A percentile compares a stretch with the other conserved stretches of the same genome.
Conservation (phyloP, 1,139 yeast species). For the Zhuliangozyma blackwelliae region DNA sequence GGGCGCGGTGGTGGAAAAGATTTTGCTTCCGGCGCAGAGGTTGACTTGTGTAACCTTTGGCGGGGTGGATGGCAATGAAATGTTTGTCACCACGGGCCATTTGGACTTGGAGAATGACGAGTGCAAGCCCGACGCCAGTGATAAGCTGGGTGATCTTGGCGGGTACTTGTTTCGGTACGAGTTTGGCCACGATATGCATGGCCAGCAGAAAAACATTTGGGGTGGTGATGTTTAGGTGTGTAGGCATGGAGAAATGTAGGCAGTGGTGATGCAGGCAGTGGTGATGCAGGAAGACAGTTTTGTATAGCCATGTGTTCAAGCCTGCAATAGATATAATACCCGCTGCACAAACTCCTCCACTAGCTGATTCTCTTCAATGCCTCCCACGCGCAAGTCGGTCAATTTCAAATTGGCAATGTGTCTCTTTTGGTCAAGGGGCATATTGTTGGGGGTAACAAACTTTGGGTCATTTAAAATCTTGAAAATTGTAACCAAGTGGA, state of each 20-base stretch:
- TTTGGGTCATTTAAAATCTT: conserved; percentile 30
- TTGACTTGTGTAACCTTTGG: conserved; percentile 73
- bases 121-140: conserved; percentile 25
- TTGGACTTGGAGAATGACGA: conserved; percentile 36
- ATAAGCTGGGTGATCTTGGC: conserved; percentile 51
- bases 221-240: too few relatives aligned
- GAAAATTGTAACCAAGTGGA: conserved; percentile 47
- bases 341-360: conserved; percentile 56
- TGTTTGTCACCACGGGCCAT: conserved; percentile 69
- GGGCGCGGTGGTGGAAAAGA: conserved; percentile 52
- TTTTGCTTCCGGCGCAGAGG: conserved; percentile 56
- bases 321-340: conserved; percentile 3
- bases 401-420: conserved; percentile 60
- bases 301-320: too few relatives aligned
- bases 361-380: conserved; percentile 57
- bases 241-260: too few relatives aligned
- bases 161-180: conserved; percentile 32
- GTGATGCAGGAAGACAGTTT: too few relatives aligned
- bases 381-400: conserved; percentile 57
- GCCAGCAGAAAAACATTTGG: conserved; percentile 25
- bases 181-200: conserved; percentile 17
- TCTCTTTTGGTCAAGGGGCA: conserved; percentile 46
- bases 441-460: conserved; percentile 20
- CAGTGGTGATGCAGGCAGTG: too few relatives aligned
- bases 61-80: conserved; percentile 52